Evolutionary conservation across 140 eudicot species (phyloP), one percentile per base, ranked within the genome.

Genomic region (Cichorium intybus): DNA sequence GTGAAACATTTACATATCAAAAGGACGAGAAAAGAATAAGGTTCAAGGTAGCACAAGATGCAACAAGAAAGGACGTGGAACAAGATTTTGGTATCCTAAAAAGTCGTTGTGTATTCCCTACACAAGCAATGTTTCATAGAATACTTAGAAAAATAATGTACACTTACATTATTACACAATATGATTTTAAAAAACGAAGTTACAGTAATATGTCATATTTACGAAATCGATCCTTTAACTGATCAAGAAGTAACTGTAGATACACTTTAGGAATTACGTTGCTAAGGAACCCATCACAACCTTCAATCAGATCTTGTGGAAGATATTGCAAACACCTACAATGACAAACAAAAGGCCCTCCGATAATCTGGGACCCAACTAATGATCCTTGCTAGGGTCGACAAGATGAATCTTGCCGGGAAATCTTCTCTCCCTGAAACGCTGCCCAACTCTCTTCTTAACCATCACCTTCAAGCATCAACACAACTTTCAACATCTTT

Each of bases 121-220:
- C 41, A 34, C 11, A 34, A 1, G 7, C 12, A 34, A 34, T 6
- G 11, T 89, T 86, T 18, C 95, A 89, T 72, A 28, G 89, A 80
- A 56, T 82, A 86, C 54, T 34, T 34, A 34, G 12, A 34, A 34
- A 2, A 6, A 34, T 34, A 34, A 34, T 34, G 1, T 34, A 34
- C 12, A n/a, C n/a, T n/a, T n/a, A n/a, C n/a, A n/a, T n/a, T n/a
- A n/a, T n/a, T n/a, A n/a, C n/a, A n/a, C n/a, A n/a, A n/a, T 34
- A 12, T 34, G 12, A 34, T 34, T 8, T 6, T 34, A 34, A 34
- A n/a, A 7, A 7, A 34, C 12, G 41, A 34, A 7, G 12, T 11
- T 34, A 11, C 9, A 7, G 12, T 7, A 7, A 9, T 34, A 34
- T 34, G 7, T 34, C 41, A 6, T 6, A 6, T 34, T 34, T 12